phyloP scores from a whole-genome alignment of 225 moss, liverwort and hornwort species.

The Sphagnum tenellum region DNA sequence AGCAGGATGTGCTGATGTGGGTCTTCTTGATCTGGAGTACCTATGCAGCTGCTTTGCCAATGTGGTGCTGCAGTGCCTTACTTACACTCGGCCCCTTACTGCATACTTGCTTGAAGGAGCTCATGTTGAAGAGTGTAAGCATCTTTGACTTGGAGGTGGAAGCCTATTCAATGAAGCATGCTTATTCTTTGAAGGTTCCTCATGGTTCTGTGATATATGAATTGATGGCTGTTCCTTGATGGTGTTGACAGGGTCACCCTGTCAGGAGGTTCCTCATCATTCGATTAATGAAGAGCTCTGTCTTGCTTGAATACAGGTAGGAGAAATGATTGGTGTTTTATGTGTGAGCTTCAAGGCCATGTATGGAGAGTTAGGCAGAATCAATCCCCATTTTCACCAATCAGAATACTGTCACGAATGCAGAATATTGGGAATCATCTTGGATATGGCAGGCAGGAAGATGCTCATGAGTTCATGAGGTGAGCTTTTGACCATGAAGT shows the following conservation, averaged over 20 bases:
- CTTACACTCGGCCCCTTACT: constrained; percentile 68
- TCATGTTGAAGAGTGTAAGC: constrained; percentile 75
- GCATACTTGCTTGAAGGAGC: constrained; percentile 60
- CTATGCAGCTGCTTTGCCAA: constrained; percentile 88
- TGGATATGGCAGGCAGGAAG: constrained; percentile 98
- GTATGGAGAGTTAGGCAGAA: constrained; percentile 57
- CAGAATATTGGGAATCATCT: constrained; percentile 81
- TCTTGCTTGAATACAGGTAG: constrained; percentile 31
- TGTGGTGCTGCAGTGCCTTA: constrained; percentile 90
- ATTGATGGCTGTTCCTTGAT: too few relatives aligned
- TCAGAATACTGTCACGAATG: constrained; percentile 78
- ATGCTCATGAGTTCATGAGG: constrained; percentile 99
- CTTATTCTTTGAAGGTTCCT: too few relatives aligned
- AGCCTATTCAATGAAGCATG: too few relatives aligned
- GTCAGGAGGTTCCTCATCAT: too few relatives aligned
- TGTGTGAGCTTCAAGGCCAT: constrained; percentile 95
- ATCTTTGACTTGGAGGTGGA: neutral
- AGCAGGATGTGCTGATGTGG: neutral
- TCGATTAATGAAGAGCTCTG: too few relatives aligned
- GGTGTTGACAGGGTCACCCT: too few relatives aligned
- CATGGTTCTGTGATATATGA: too few relatives aligned
- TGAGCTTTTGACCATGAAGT: constrained; percentile 7
- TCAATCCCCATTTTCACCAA: constrained; percentile 69
- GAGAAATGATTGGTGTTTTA: constrained; percentile 87
- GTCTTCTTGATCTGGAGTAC: constrained; percentile 1